Percentiles rank a stretch among this genome's conserved stretches.
These are phyloP conservation scores for Ustilago esculenta DNA, from an alignment of 1,284 basidiomycete genomes.

Conservation along the genomic window DNA sequence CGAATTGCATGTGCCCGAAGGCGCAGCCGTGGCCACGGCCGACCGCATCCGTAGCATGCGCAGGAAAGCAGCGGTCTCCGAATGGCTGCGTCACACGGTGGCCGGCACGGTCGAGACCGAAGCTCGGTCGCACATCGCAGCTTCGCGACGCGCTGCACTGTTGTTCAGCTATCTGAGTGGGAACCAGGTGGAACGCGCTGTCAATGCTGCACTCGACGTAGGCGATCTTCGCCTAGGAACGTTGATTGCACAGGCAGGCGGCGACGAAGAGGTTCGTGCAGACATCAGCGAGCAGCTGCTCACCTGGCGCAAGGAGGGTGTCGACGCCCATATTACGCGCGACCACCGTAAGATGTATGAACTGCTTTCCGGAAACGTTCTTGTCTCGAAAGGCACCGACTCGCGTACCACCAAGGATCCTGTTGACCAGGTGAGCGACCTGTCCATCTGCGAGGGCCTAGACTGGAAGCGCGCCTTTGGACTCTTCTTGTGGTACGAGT, in stretches of 20 bases:
- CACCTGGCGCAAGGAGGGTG: conserved; percentile 83
- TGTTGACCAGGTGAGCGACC: conserved; percentile 74
- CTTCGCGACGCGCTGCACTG: conserved; percentile 50
- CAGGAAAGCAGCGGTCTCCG: conserved; percentile 82
- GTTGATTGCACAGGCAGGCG: conserved; percentile 87
- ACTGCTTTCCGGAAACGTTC: conserved; percentile 81
- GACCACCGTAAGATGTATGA: conserved; percentile 84
- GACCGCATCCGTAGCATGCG: conserved; percentile 75
- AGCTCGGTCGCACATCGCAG: conserved; percentile 61
- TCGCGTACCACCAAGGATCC: conserved; percentile 69
- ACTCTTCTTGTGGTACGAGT: conserved; percentile 87
- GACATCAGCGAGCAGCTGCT: conserved; percentile 82
- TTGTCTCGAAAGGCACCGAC: conserved; percentile 72
- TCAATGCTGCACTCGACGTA: conserved; percentile 78
- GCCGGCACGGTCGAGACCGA: conserved; percentile 76
- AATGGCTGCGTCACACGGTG: conserved; percentile 84
- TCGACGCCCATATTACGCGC: conserved; percentile 77
- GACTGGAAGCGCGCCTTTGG: conserved; percentile 97
- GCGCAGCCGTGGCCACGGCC: conserved; percentile 72
- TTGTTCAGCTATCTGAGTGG: conserved; percentile 85
- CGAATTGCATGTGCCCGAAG: conserved; percentile 75
- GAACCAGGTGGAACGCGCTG: conserved; percentile 85
- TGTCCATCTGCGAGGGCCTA: conserved; percentile 79
- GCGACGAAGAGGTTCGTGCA: conserved; percentile 79
- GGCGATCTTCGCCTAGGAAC: conserved; percentile 88